Conservation (phyloP, 2,329 filamentous ascomycete species). For the Trichoderma pleuroti region DNA sequence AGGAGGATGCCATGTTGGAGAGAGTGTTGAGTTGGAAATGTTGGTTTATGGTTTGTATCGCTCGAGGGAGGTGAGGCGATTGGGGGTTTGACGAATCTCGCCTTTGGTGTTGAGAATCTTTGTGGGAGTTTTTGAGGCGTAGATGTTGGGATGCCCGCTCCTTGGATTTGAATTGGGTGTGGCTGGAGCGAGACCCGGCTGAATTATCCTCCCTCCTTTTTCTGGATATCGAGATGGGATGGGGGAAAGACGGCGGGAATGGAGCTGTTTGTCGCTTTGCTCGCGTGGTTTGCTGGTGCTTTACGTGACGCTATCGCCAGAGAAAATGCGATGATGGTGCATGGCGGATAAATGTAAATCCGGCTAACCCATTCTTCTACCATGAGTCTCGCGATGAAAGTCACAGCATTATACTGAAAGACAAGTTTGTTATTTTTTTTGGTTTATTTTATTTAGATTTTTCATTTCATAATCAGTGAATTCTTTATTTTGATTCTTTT, state of each 20-base stretch:
- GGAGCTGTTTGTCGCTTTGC: background rate
- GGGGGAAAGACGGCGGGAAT: background rate
- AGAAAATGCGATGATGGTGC: slow-evolving; percentile 9
- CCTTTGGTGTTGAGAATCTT: background rate
- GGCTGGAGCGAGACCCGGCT: background rate
- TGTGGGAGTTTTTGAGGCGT: background rate
- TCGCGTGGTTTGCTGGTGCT: background rate
- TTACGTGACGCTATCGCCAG: background rate
- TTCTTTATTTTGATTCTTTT: background rate
- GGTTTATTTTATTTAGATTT: background rate
- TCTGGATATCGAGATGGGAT: background rate
- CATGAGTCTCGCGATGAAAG: background rate
- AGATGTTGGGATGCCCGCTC: background rate
- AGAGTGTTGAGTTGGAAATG: background rate
- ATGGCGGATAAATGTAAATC: background rate
- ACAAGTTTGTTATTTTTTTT: background rate
- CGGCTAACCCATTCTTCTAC: background rate
- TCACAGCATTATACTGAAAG: background rate
- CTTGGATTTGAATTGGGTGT: background rate
- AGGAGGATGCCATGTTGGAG: slow-evolving; percentile 29
- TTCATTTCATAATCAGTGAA: background rate
- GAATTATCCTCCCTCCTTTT: background rate
- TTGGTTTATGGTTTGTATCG: background rate
- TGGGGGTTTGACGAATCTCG: background rate
- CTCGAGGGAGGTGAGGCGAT: background rate